Conservation (phyloP, 2,329 filamentous ascomycete species). For the Nothomitra cinnamomea region DNA sequence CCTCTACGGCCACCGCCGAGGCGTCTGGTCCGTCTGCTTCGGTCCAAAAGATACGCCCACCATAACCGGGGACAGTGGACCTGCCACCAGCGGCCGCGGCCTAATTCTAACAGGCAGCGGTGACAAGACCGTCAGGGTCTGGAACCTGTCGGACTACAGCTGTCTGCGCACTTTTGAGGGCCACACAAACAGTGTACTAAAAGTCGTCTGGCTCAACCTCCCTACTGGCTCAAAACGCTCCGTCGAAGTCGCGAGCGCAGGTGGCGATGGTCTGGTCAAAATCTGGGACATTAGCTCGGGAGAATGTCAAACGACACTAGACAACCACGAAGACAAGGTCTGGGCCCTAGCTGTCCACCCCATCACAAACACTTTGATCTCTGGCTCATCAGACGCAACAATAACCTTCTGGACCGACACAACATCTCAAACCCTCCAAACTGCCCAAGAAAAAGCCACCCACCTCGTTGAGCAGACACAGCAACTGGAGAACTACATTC, state of each 20-base stretch:
- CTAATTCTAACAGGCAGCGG: conserved; percentile 80
- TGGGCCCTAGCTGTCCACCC: conserved; percentile 73
- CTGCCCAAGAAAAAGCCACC: conserved; percentile 54
- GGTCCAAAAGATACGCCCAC: conserved; percentile 61
- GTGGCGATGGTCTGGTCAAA: conserved; percentile 88
- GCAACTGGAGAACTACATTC: conserved; percentile 81
- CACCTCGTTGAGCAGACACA: conserved; percentile 87
- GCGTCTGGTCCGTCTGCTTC: conserved; percentile 92
- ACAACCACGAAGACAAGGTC: conserved; percentile 88
- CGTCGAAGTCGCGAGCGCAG: conserved; percentile 67
- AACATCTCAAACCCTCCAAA: conserved; percentile 59
- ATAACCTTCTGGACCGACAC: conserved; percentile 95
- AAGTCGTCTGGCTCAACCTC: conserved; percentile 69
- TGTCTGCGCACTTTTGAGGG: conserved; percentile 91
- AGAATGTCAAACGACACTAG: conserved; percentile 74
- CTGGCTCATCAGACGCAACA: conserved; percentile 80
- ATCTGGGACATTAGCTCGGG: conserved; percentile 82
- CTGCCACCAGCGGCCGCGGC: conserved; percentile 54
- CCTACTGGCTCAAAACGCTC: conserved; percentile 35
- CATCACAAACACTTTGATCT: conserved; percentile 56
- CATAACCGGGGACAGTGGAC: conserved; percentile 24
- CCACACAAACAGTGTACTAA: conserved; percentile 87
- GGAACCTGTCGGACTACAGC: conserved; percentile 82
- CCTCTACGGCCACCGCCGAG: conserved; percentile 77
- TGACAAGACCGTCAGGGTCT: conserved; percentile 91